Conservation (phyloP, 129 eudicot species). For the Helianthus annuus region DNA sequence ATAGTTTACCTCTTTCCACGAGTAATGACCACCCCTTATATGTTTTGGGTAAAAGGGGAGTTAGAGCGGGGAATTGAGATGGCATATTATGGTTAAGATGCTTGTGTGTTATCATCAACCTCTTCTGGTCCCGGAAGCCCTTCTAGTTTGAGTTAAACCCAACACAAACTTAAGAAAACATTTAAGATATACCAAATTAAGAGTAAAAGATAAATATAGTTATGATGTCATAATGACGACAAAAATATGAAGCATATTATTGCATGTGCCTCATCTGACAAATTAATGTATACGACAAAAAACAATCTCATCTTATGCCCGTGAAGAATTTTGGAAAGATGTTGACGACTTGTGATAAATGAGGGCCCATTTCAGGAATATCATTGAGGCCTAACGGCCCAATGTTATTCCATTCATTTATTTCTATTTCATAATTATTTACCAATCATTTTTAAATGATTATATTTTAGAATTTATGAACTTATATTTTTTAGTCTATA, state of each 20-base stretch:
- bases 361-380: slow-evolving; percentile 8
- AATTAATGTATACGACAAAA: neutral
- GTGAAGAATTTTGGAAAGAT: slow-evolving; percentile 17
- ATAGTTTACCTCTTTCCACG: too few species aligned
- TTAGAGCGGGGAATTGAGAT: too few species aligned
- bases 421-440: neutral
- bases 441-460: slow-evolving; percentile 9
- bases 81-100: neutral
- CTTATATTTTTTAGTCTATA: neutral
- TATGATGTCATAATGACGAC: slow-evolving; percentile 16
- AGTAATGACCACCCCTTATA: too few species aligned
- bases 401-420: neutral
- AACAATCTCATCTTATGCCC: slow-evolving; percentile 11
- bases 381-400: slow-evolving; percentile 10
- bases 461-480: neutral
- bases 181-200: neutral
- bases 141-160: too few species aligned
- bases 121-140: too few species aligned
- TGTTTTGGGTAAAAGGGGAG: too few species aligned
- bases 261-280: slow-evolving; percentile 17
- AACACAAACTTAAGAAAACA: neutral
- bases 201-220: neutral
- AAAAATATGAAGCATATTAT: neutral
- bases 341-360: slow-evolving; percentile 7
- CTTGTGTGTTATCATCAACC: neutral